Base-by-base conservation (phyloP, 495 filamentous ascomycete genomes). In the Podospora comata region DNA sequence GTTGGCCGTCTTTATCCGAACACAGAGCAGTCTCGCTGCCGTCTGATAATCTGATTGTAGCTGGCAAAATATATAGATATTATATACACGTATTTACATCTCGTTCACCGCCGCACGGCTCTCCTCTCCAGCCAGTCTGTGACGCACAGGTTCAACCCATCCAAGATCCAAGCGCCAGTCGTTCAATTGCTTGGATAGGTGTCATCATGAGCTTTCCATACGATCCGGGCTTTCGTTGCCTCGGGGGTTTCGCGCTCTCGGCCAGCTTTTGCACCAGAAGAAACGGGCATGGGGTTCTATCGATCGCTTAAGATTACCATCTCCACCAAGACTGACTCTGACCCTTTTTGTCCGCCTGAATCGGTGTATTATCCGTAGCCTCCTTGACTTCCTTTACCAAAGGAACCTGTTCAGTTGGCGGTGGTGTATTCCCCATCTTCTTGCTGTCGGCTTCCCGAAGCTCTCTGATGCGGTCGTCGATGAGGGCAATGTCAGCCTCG, bases 401-500 rank as follows among this genome's bases (percentile, higher is more conserved):
- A 32, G 30, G 7, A 32, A 32, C 30, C 27, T 53, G 1, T 2
- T 39, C 62, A 58, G 15, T 32, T 32, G 30, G 30, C 7, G 30
- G 30, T 19, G 20, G 5, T 18, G 18, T 32, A 53, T 13, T 18
- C n/a, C 2, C 7, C 26, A n/a, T 54, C 26, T 15, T 62, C 68
- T 39, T 57, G 39, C 20, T 60, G 44, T 70, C 64, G 18, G 70
- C 61, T 56, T 66, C 77, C 71, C 79, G 83, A 53, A 91, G 68
- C 55, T 78, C 82, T 55, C 85, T 87, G 65, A 99, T 93, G 67
- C 86, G 89, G 54, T 97, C 94, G 72, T 97, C 92, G 13, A 97
- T 77, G 39, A 97, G 71, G 0, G 94, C 90, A 71, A 97, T 91
- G 67, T 97, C 92, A 11, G 89, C 92, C 70, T 97, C 88, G 15